phyloP scores from a whole-genome alignment of 768 basidiomycete species.

The Pleurotus citrinopileatus region DNA sequence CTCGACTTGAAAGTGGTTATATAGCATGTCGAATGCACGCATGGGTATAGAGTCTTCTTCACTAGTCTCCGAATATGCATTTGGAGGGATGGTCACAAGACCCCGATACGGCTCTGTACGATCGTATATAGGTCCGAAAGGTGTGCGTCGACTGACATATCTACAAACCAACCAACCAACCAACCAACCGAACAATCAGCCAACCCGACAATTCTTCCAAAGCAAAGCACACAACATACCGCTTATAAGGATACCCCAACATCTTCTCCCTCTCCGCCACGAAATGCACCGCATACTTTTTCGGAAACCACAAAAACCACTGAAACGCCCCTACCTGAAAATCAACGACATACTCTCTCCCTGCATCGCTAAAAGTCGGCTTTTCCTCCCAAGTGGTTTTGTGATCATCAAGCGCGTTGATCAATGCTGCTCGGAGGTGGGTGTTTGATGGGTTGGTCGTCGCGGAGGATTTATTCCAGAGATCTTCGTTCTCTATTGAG shows the following conservation, averaged over 20 bases:
- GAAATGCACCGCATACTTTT: constrained; percentile 2
- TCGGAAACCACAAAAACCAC: constrained; percentile 4
- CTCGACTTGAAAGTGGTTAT: constrained; percentile 12
- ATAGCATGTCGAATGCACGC: constrained; percentile 6
- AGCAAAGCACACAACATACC: too few species aligned
- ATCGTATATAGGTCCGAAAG: background rate
- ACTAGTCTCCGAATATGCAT: background rate
- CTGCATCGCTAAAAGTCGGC: background rate
- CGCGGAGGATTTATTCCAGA: background rate
- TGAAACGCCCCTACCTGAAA: background rate
- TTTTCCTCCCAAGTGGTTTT: background rate
- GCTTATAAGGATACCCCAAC: background rate
- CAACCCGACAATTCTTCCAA: too few species aligned
- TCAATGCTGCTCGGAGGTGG: background rate
- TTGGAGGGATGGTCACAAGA: background rate
- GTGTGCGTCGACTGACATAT: constrained; percentile 3
- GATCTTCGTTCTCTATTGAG: constrained; percentile 3
- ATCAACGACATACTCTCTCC: background rate
- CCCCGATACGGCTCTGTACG: background rate
- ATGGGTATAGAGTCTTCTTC: background rate
- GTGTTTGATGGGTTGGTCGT: background rate
- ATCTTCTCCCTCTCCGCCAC: background rate
- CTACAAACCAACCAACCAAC: background rate
- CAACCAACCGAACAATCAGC: background rate
- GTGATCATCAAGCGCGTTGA: background rate